Evolutionary conservation across 1,284 basidiomycete species (phyloP), one percentile per base, ranked within the genome.

Genomic region (Malassezia pachydermatis): DNA sequence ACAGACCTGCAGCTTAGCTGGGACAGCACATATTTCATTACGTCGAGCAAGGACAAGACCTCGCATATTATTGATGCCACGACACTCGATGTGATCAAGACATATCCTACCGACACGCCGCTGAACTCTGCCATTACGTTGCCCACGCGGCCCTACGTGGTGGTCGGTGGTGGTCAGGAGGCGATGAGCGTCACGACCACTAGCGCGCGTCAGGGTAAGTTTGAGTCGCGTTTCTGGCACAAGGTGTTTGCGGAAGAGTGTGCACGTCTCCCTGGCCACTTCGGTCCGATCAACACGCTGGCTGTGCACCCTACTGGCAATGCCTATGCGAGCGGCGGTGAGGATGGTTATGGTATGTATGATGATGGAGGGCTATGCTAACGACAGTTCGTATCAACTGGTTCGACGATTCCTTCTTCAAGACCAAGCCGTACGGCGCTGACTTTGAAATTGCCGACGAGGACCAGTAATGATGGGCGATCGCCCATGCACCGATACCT

Each of bases 141-240:
- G 14, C 86, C 86, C 0, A 77, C 79, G 46, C 80, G 82, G 67
- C 92, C 90, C 39, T 96, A 89, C 69, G 57, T 71, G 28, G 65
- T 70, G 38, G 57, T 95, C 33, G 94, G 94, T 45, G 92, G 92
- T 74, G 92, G 92, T 47, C 92, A 96, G 75, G 92, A 96, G 71
- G 92, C 92, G 8, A 95, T 92, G 89, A 84, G 78, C 67, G 92
- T 98, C 48, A 96, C 94, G 13, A 96, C 88, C 4, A 98, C 92
- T 2, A 88, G 86, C 5, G 73, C 83, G 29, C 81, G 92, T 48
- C 87, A 94, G 72, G 94, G 92, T 33, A 92, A 94, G 74, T 99
- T 99, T 73, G 94, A 98, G 76, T 88, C 89, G 3, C 80, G 90
- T 39, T 96, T 98, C 77, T 98, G 89, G 88, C 92, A 99, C 78